Conservation (phyloP, 2,329 filamentous ascomycete species). For the Cytospora piceicola region DNA sequence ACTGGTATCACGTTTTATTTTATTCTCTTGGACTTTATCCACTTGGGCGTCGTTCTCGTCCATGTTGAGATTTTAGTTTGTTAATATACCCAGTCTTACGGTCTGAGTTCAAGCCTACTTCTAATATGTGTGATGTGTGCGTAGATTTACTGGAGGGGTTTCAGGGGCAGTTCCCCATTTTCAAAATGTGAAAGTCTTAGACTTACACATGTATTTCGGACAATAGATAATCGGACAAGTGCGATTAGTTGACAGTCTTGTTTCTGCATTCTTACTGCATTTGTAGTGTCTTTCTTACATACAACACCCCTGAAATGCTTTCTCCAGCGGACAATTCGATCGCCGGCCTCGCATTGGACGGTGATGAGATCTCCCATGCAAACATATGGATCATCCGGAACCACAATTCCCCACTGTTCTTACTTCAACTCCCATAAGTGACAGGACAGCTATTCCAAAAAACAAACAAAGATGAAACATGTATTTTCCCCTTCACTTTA, state of each 20-base stretch:
- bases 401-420: background rate
- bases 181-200: too few relatives aligned
- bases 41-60: background rate
- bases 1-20: background rate
- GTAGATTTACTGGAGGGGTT: background rate
- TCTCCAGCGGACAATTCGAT: background rate
- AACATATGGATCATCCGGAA: background rate
- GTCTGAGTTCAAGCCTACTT: background rate
- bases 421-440: background rate
- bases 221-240: too few relatives aligned
- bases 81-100: conserved; percentile 6
- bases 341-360: conserved; percentile 1
- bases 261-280: too few relatives aligned
- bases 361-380: background rate
- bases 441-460: background rate
- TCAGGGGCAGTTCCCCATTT: too few relatives aligned
- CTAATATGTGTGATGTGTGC: background rate
- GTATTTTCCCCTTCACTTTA: background rate
- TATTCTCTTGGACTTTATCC: background rate
- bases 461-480: too few relatives aligned
- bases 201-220: too few relatives aligned
- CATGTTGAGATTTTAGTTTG: background rate
- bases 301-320: background rate
- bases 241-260: background rate
- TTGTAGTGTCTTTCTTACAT: too few relatives aligned